Evolutionary conservation across 176 grass and related monocot species (phyloP), one percentile per base, ranked within the genome.

Genomic region (Avena eriantha): DNA sequence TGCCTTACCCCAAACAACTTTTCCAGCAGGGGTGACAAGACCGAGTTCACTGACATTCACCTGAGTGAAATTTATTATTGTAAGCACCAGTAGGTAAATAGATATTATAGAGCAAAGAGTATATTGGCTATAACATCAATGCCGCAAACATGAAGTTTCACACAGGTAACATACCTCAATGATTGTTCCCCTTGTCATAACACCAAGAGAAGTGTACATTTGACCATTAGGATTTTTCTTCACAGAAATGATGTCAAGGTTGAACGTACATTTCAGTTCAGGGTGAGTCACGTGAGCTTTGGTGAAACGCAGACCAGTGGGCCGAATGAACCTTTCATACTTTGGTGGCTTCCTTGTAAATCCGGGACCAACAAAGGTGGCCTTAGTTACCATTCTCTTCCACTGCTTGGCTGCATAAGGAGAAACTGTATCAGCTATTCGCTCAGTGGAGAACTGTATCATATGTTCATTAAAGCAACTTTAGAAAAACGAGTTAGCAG

Each of bases 311-410:
- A 95, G 81, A 60, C 95, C 93, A 47, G 90, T 95, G 11, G 95
- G 95, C 18, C 93, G 82, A 61, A 97, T 92, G 87, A 97, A 97
- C 61, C 91, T 85, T 69, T 97, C 95, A 43, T 97, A 97, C 57
- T 97, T 97, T 39, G 89, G 93, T 50, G 95, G 95, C 67, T 97
- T 95, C 87, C 95, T 97, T 64, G 95, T 97, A 80, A 97, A 97
- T n/a, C 91, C 87, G 87, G 89, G 79, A 19, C 95, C 95, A 35
- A 97, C 93, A 73, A 97, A 97, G 22, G 95, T 95, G 51, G 88
- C 95, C 59, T 97, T 97, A 5, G 93, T 97, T 49, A 97, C 93
- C 93, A 97, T 95, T 93, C 93, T 91, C 85, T 97, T 97, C 95
- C 95, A 97, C 71, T 97, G 95, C 66, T 97, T 97, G 63, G 93